Conservation (phyloP, 805 yeast genomes). For the Kodamaea kakaduensis region DNA sequence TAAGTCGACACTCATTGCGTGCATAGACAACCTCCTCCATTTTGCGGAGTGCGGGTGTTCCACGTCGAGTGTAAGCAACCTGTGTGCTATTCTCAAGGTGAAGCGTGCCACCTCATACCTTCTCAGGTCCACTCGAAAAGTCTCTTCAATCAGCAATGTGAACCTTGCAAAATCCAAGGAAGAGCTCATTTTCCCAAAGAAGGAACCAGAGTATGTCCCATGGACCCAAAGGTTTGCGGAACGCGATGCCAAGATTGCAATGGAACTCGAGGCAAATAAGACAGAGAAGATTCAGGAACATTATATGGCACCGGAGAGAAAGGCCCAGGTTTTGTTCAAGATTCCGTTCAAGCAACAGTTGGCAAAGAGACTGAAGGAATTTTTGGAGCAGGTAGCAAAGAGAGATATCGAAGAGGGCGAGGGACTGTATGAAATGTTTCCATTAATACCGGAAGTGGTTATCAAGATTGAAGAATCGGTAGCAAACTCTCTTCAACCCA, state of each 20-base stretch:
- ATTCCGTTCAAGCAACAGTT: conserved; percentile 26
- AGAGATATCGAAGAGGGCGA: conserved; percentile 3
- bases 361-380: conserved; percentile 16
- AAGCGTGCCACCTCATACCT: conserved; percentile 59
- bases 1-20: conserved; percentile 52
- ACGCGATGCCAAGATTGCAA: conserved; percentile 26
- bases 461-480: conserved; percentile 20
- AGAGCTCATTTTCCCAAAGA: conserved; percentile 31
- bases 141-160: conserved; percentile 36
- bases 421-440: conserved; percentile 16
- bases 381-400: conserved; percentile 7
- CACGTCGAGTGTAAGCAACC: conserved; percentile 36
- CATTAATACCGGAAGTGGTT: conserved; percentile 23
- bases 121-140: conserved; percentile 55
- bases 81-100: conserved; percentile 56
- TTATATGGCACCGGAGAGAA: conserved; percentile 6
- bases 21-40: conserved; percentile 58
- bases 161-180: conserved; percentile 36
- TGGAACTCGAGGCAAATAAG: conserved; percentile 15
- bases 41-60: conserved; percentile 63
- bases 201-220: conserved; percentile 29
- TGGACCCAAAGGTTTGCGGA: conserved; percentile 33
- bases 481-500: conserved; percentile 23
- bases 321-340: conserved; percentile 15
- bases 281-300: conserved; percentile 4